phyloP scores from a whole-genome alignment of 805 yeast genomes.

The Debaryomyces prosopidis region DNA sequence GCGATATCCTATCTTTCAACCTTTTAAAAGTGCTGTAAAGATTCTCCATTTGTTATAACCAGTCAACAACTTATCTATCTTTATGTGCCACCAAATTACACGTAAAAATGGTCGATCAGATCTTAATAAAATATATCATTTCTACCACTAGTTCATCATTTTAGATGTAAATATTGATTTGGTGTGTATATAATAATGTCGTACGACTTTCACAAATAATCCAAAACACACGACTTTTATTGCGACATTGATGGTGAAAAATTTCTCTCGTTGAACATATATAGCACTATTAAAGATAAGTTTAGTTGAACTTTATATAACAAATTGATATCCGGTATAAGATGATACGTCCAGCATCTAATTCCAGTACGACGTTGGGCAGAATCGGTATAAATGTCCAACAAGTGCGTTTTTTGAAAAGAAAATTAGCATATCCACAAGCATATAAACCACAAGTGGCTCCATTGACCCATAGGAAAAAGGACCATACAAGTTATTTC shows the following conservation, averaged over 20 bases:
- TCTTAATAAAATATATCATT: background rate
- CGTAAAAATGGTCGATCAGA: background rate
- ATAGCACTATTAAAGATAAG: too few relatives aligned
- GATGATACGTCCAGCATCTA: slow-evolving; percentile 5
- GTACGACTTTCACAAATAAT: background rate
- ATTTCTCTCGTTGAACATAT: background rate
- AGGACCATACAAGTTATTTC: slow-evolving; percentile 52
- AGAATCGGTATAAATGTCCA: slow-evolving; percentile 9
- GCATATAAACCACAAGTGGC: slow-evolving; percentile 31
- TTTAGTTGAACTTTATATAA: background rate
- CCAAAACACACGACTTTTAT: background rate
- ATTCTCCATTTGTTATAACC: slow-evolving; percentile 7
- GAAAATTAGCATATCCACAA: slow-evolving; percentile 36
- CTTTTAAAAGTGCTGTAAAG: slow-evolving; percentile 13
- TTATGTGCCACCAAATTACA: background rate
- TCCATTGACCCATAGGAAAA: slow-evolving; percentile 31
- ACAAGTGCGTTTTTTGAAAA: slow-evolving; percentile 23
- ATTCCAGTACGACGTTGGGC: background rate
- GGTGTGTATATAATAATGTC: background rate
- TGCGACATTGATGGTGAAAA: background rate
- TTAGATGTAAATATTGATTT: too few relatives aligned
- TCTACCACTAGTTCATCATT: too few relatives aligned
- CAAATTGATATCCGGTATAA: background rate
- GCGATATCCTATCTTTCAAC: slow-evolving; percentile 25
- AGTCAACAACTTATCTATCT: background rate